Conservation (phyloP, 305 asterid species). For the Fraxinus platypoda region DNA sequence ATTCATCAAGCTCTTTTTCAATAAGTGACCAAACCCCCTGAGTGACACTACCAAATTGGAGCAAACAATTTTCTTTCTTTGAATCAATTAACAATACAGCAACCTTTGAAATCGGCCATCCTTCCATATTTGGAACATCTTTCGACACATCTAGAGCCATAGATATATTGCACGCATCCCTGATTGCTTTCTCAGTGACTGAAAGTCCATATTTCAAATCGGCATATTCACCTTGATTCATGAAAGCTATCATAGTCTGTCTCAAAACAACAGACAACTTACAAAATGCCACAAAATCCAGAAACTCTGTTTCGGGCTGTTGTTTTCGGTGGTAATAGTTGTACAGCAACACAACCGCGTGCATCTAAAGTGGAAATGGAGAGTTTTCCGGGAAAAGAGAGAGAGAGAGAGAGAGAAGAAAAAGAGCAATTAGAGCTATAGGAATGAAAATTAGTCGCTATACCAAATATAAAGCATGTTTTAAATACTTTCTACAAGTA, state of each 20-base stretch:
- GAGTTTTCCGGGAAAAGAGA: background rate
- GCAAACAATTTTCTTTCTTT: conserved; percentile 49
- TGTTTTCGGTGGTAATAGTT: conserved; percentile 74
- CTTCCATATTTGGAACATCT: conserved; percentile 38
- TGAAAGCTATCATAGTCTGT: conserved; percentile 44
- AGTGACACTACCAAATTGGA: conserved; percentile 38
- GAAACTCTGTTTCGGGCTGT: conserved; percentile 34
- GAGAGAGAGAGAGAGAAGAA: background rate
- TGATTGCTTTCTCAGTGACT: conserved; percentile 54
- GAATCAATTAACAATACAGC: conserved; percentile 57
- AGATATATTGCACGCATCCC: conserved; percentile 59
- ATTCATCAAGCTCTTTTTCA: conserved; percentile 37
- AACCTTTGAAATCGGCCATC: conserved; percentile 51
- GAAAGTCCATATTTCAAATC: conserved; percentile 39
- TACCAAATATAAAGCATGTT: background rate
- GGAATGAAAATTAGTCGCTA: background rate
- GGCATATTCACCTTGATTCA: conserved; percentile 30
- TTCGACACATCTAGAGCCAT: conserved; percentile 43
- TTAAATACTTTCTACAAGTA: background rate
- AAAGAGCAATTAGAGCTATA: conserved; percentile 13
- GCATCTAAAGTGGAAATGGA: conserved; percentile 44
- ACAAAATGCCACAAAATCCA: conserved; percentile 49
- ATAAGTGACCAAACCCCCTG: conserved; percentile 64
- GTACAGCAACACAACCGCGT: conserved; percentile 78
- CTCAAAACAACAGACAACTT: conserved; percentile 43